Evolutionary conservation across 2,329 filamentous ascomycete species (phyloP), one percentile per base, ranked within the genome.

Genomic region (Colletotrichum truncatum): DNA sequence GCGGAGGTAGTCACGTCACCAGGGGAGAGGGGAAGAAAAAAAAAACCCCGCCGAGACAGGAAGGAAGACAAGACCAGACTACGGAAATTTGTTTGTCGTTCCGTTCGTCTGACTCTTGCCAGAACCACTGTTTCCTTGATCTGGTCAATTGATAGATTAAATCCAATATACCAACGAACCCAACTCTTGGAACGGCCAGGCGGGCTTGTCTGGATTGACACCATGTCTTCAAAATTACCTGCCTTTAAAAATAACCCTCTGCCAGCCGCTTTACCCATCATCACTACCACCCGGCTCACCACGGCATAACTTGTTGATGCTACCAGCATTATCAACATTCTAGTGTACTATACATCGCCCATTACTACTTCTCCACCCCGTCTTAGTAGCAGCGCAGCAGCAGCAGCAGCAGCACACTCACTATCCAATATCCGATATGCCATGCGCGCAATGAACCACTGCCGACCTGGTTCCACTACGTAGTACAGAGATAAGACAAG

Each of bases 201-300:
- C 46, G 16, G 26, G 46, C 28, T 16, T 39, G 36, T 21, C 21
- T 46, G 21, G 21, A 30, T 30, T 60, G 49, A 48, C 10, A 49
- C 56, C 32, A n/a, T n/a, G n/a, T n/a, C 56, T 61, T 12, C 5
- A 34, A 65, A 38, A 62, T 65, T 54, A 49, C 51, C 18, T 28
- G 21, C n/a, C 26, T 6, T 39, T 62, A 62, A 65, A 65, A 65
- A 61, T 48, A 65, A 48, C 32, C 39, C n/a, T n/a, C n/a, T n/a
- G n/a, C n/a, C n/a, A n/a, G n/a, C n/a, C n/a, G n/a, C n/a, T n/a
- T n/a, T n/a, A n/a, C n/a, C n/a, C n/a, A n/a, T n/a, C n/a, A n/a
- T n/a, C n/a, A n/a, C n/a, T n/a, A n/a, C n/a, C n/a, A n/a, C n/a
- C n/a, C n/a, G n/a, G n/a, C n/a, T 16, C 16, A 41, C 8, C 2